Conservation (phyloP, 1,139 yeast genomes). For the Diutina ranongensis region DNA sequence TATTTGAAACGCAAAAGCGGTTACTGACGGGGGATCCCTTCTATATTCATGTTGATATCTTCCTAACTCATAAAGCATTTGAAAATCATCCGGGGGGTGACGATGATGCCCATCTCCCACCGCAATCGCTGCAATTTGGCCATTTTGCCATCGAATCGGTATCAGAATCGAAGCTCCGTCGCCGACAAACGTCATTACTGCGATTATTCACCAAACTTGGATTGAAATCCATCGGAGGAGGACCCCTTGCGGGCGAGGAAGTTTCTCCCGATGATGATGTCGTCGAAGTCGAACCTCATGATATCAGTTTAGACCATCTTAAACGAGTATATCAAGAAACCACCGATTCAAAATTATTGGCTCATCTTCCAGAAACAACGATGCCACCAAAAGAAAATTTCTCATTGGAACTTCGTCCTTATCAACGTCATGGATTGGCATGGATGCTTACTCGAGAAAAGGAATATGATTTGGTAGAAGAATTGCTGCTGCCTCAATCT, state of each 20-base stretch:
- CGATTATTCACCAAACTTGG: conserved; percentile 41
- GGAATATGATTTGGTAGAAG: conserved; percentile 32
- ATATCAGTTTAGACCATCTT: conserved; percentile 55
- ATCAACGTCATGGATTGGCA: conserved; percentile 70
- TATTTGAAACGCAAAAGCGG: conserved; percentile 43
- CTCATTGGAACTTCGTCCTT: conserved; percentile 44
- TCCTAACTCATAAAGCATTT: conserved; percentile 43
- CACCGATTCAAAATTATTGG: conserved; percentile 38
- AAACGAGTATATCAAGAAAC: conserved; percentile 64
- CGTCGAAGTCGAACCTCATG: conserved; percentile 13
- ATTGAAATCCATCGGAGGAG: conserved; percentile 10
- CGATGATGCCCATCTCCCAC: background rate
- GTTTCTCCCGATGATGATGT: conserved; percentile 9
- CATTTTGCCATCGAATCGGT: conserved; percentile 29
- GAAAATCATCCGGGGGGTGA: conserved; percentile 6
- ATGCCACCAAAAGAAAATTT: conserved; percentile 47
- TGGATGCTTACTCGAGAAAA: conserved; percentile 72
- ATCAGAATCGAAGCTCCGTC: conserved; percentile 40
- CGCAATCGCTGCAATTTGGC: background rate
- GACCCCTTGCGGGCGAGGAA: conserved; percentile 8
- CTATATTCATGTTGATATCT: conserved; percentile 52
- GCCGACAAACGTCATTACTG: conserved; percentile 46
- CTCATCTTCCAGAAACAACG: conserved; percentile 49
- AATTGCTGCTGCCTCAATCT: conserved; percentile 16
- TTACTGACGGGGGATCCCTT: conserved; percentile 68